These are phyloP conservation scores for Ganoderma lingzhi DNA, from an alignment of 1,284 basidiomycete genomes.

Conservation along the genomic window DNA sequence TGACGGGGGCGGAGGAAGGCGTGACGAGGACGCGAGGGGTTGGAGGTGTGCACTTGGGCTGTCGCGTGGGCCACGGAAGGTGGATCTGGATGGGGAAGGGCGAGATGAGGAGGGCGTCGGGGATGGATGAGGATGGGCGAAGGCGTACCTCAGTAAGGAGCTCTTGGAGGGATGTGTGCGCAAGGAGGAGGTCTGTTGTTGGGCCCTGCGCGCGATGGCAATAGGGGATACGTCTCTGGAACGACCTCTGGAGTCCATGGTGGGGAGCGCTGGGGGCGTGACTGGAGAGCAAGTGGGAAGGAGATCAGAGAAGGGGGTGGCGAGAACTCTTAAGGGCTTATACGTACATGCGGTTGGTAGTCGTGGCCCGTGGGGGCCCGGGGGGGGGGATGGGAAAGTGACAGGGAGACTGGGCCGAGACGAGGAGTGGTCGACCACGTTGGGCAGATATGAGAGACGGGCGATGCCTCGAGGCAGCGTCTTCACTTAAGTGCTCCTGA, in stretches of 20 bases:
- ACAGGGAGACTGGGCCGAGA: background rate
- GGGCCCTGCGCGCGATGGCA: constrained; percentile 31
- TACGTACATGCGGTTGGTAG: constrained; percentile 30
- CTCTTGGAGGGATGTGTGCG: constrained; percentile 19
- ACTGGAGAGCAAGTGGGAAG: constrained; percentile 22
- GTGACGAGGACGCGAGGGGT: constrained; percentile 37
- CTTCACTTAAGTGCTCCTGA: constrained; percentile 4
- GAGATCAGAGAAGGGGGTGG: constrained; percentile 34
- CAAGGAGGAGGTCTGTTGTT: constrained; percentile 15
- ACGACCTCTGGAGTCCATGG: constrained; percentile 41
- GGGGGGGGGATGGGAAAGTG: constrained; percentile 20
- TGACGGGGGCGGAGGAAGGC: constrained; percentile 29
- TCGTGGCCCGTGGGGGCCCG: background rate
- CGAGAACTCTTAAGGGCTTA: constrained; percentile 34
- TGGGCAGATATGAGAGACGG: constrained; percentile 31
- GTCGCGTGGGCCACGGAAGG: constrained; percentile 23
- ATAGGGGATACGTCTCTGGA: constrained; percentile 40
- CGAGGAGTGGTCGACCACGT: constrained; percentile 13
- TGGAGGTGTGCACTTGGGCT: constrained; percentile 12
- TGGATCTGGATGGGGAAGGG: constrained; percentile 23
- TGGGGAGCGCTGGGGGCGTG: constrained; percentile 23
- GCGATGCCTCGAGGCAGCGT: constrained; percentile 37
- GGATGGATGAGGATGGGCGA: constrained; percentile 15
- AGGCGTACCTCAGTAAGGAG: constrained; percentile 24
- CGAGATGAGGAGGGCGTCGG: constrained; percentile 21